Conservation (phyloP, 768 basidiomycete species). For the Infundibulicybe gibba region DNA sequence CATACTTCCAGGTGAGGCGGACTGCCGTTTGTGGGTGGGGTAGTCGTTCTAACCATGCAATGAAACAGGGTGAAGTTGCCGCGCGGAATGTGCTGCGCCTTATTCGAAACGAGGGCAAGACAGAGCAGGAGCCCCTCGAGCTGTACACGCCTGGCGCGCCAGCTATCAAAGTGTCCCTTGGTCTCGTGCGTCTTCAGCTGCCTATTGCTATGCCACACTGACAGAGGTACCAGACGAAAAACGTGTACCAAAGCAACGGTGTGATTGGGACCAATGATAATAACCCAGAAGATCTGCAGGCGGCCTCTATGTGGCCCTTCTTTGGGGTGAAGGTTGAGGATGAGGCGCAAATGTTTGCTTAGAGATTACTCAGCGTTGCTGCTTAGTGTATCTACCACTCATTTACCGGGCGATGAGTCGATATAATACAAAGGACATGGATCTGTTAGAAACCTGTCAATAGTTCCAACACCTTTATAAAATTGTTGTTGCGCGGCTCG, state of each 20-base stretch:
- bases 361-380: slow-evolving; percentile 3
- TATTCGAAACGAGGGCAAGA: slow-evolving; percentile 18
- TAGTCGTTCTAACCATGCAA: neutral
- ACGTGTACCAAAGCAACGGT: slow-evolving; percentile 43
- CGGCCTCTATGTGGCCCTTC: slow-evolving; percentile 40
- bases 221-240: slow-evolving; percentile 26
- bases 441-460: too few relatives aligned
- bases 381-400: neutral
- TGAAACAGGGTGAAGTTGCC: slow-evolving; percentile 39
- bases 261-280: slow-evolving; percentile 40
- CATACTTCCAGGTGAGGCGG: slow-evolving; percentile 40
- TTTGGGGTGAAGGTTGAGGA: slow-evolving; percentile 37
- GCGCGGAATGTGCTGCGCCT: slow-evolving; percentile 51
- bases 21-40: neutral
- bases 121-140: slow-evolving; percentile 28
- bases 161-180: slow-evolving; percentile 62
- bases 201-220: neutral
- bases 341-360: slow-evolving; percentile 29
- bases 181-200: slow-evolving; percentile 36
- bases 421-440: too few relatives aligned
- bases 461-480: too few relatives aligned
- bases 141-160: slow-evolving; percentile 42
- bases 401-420: neutral
- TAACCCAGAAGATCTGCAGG: slow-evolving; percentile 44
- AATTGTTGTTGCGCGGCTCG: too few relatives aligned